Conservation (phyloP, 495 filamentous ascomycete genomes). For the Trichodelitschia bisporula region DNA sequence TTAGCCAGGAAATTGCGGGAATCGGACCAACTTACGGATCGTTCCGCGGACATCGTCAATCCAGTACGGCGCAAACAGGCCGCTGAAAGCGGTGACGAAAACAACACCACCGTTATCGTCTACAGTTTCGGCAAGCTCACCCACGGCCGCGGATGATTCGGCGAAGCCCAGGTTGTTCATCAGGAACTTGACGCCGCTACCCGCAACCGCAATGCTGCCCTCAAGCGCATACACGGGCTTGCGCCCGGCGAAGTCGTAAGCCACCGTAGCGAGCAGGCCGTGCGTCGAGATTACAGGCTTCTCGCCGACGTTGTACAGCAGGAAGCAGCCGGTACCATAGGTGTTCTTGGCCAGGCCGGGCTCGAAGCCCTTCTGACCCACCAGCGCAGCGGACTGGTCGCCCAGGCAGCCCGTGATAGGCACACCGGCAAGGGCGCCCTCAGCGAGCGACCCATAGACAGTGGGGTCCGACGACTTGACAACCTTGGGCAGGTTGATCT, state of each 20-base stretch:
- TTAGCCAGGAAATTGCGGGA: no score
- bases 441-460: slow-evolving; percentile 43
- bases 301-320: slow-evolving; percentile 79
- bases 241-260: slow-evolving; percentile 53
- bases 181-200: slow-evolving; percentile 73
- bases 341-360: slow-evolving; percentile 86
- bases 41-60: slow-evolving; percentile 89
- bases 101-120: slow-evolving; percentile 72
- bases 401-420: slow-evolving; percentile 71
- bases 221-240: slow-evolving; percentile 80
- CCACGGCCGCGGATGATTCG: slow-evolving; percentile 51
- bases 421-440: slow-evolving; percentile 43
- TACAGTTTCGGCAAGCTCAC: slow-evolving; percentile 56
- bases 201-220: slow-evolving; percentile 77
- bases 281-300: slow-evolving; percentile 80
- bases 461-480: slow-evolving; percentile 60
- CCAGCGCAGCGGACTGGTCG: slow-evolving; percentile 77
- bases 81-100: slow-evolving; percentile 91
- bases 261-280: slow-evolving; percentile 71
- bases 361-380: slow-evolving; percentile 75
- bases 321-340: slow-evolving; percentile 86
- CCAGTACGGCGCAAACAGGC: slow-evolving; percentile 95
- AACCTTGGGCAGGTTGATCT: slow-evolving; percentile 61
- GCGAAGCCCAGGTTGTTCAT: slow-evolving; percentile 78
- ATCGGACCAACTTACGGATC: no score